A percentile compares a stretch with the other conserved stretches of the same genome.
Evolutionary conservation across 257 asterid species (phyloP).

Genomic region (Solanum virginianum): DNA sequence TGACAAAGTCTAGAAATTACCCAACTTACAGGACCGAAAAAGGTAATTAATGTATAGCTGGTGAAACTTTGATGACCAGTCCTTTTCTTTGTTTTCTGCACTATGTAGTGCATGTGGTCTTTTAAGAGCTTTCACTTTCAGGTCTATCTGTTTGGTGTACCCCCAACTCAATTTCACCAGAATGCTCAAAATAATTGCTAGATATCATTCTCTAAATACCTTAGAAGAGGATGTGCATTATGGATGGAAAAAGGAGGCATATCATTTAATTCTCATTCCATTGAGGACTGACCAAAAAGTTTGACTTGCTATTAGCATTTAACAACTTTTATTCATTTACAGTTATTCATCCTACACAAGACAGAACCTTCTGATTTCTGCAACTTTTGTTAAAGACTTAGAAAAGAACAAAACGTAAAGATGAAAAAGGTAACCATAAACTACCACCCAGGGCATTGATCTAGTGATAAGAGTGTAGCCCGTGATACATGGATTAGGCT

Average conservation of each 20-base stretch:
- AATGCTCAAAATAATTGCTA: background rate
- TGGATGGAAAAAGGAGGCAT: background rate
- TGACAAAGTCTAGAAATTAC: background rate
- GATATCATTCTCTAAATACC: background rate
- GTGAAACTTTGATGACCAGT: conserved; percentile 9
- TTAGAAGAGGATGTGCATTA: background rate
- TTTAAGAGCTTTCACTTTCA: conserved; percentile 23
- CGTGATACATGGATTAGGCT: background rate
- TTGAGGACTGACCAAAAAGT: background rate
- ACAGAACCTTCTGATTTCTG: background rate
- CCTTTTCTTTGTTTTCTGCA: conserved; percentile 16
- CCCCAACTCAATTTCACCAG: background rate
- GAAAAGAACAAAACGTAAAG: background rate
- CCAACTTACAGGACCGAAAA: background rate
- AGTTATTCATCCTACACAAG: background rate
- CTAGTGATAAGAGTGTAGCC: background rate
- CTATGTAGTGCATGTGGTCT: conserved; percentile 25
- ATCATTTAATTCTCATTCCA: background rate
- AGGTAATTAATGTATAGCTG: background rate
- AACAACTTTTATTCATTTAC: background rate
- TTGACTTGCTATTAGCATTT: background rate
- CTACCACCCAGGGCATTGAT: background rate
- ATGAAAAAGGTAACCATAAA: background rate
- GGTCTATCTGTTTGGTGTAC: background rate
- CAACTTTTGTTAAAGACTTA: background rate